Evolutionary conservation across 106 monocot species (phyloP).

Genomic region (Phalaenopsis equestris): DNA sequence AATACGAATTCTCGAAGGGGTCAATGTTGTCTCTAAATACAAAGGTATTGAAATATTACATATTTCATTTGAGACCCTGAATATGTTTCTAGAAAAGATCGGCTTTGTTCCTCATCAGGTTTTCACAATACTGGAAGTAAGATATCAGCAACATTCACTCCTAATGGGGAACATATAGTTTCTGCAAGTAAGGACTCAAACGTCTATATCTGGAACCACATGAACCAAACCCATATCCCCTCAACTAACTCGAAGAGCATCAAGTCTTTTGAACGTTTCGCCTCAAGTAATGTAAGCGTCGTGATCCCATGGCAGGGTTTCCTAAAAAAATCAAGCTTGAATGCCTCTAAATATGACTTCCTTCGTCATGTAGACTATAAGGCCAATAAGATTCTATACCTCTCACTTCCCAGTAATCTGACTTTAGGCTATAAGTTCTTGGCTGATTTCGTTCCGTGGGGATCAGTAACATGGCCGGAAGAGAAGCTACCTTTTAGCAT

Average conservation of each 20-base stretch:
- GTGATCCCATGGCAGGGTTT: constrained; percentile 72
- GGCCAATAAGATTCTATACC: neutral
- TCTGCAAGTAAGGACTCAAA: constrained; percentile 81
- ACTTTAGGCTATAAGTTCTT: constrained; percentile 37
- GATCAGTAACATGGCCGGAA: constrained; percentile 84
- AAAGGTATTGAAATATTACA: constrained; percentile 33
- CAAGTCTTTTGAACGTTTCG: constrained; percentile 50
- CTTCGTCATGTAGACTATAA: neutral
- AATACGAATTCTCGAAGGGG: constrained; percentile 55
- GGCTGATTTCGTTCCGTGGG: constrained; percentile 24
- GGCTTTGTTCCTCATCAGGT: constrained; percentile 29
- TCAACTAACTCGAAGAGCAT: constrained; percentile 37
- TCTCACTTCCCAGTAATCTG: constrained; percentile 19
- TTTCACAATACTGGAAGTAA: constrained; percentile 46
- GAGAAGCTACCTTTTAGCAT: constrained; percentile 63
- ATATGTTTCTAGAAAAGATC: neutral
- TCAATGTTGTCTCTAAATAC: constrained; percentile 41
- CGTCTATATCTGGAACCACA: constrained; percentile 70
- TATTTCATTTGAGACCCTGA: neutral
- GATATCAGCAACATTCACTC: constrained; percentile 79
- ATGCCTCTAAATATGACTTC: neutral
- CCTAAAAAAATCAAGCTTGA: constrained; percentile 1
- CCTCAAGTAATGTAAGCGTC: constrained; percentile 38
- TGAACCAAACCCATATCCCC: constrained; percentile 10
- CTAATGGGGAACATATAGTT: constrained; percentile 64